These are phyloP conservation scores for Mucor indicus DNA, from an alignment of 371 early-diverging fungal species.

Conservation along the genomic window DNA sequence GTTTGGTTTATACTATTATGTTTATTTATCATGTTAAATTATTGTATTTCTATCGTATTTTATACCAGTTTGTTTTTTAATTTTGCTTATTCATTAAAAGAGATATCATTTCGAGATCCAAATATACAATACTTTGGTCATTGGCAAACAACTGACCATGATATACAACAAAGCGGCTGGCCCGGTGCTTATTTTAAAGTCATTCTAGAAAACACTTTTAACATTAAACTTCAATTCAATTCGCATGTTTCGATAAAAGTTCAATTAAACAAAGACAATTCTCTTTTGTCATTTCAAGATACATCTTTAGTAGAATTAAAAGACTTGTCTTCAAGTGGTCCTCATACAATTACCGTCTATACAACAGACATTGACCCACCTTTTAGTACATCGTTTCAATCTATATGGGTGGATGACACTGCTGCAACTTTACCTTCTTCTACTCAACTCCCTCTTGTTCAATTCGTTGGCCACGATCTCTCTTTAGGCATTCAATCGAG, in stretches of 20 bases:
- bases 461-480: conserved; percentile 43
- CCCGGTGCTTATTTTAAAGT: conserved; percentile 45
- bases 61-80: background rate
- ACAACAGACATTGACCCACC: background rate
- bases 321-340: conserved; percentile 7
- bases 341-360: conserved; percentile 10
- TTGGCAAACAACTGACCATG: conserved; percentile 26
- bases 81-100: background rate
- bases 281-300: background rate
- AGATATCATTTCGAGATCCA: conserved; percentile 17
- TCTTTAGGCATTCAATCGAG: conserved; percentile 26
- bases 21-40: background rate
- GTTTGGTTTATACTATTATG: too few relatives aligned
- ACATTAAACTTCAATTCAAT: conserved; percentile 18
- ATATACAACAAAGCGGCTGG: conserved; percentile 38
- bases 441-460: conserved; percentile 12
- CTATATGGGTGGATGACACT: conserved; percentile 16
- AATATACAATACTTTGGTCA: conserved; percentile 43
- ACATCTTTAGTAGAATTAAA: conserved; percentile 4
- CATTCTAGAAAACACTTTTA: conserved; percentile 11
- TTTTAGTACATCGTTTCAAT: conserved; percentile 14
- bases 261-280: conserved; percentile 21
- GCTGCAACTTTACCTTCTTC: conserved; percentile 14
- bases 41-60: background rate
- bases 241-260: conserved; percentile 21